phyloP scores from a whole-genome alignment of 1,139 yeast species.

The Torulaspora pretoriensis region DNA sequence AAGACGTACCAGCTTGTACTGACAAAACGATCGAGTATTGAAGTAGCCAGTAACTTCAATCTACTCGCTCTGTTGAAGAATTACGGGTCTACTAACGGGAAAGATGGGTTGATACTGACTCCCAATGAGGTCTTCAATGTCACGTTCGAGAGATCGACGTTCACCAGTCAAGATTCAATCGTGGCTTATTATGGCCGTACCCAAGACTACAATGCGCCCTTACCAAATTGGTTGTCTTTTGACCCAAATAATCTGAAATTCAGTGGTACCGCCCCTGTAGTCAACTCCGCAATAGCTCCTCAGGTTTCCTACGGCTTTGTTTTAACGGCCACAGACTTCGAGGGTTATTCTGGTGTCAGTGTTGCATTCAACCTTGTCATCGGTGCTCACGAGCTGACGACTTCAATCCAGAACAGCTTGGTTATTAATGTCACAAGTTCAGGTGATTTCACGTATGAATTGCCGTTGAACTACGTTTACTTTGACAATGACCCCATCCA shows the following conservation, averaged over 20 bases:
- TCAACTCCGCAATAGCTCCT: conserved; percentile 83
- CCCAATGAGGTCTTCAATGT: conserved; percentile 67
- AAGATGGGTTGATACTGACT: conserved; percentile 63
- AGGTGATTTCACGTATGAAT: conserved; percentile 46
- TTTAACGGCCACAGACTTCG: conserved; percentile 73
- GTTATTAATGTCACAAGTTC: conserved; percentile 65
- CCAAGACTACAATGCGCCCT: conserved; percentile 65
- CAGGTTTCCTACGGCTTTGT: conserved; percentile 68
- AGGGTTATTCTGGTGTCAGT: conserved; percentile 69
- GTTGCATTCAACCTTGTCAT: conserved; percentile 68
- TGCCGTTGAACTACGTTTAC: conserved; percentile 59
- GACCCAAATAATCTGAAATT: conserved; percentile 61
- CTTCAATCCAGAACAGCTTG: conserved; percentile 45
- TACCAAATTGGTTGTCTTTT: conserved; percentile 85
- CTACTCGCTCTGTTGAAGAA: conserved; percentile 50
- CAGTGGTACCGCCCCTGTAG: conserved; percentile 83
- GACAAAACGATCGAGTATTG: conserved; percentile 52
- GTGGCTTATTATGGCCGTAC: conserved; percentile 82
- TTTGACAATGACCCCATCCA: conserved; percentile 55
- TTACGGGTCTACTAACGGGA: conserved; percentile 68
- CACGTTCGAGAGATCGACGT: conserved; percentile 56
- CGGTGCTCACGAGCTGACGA: conserved; percentile 83
- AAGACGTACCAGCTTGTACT: conserved; percentile 56
- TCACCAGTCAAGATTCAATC: conserved; percentile 42
- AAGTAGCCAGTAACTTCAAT: conserved; percentile 35